Evolutionary conservation across 495 filamentous ascomycete species (phyloP), one percentile per base, ranked within the genome.

Genomic region (Talaromyces ruber): DNA sequence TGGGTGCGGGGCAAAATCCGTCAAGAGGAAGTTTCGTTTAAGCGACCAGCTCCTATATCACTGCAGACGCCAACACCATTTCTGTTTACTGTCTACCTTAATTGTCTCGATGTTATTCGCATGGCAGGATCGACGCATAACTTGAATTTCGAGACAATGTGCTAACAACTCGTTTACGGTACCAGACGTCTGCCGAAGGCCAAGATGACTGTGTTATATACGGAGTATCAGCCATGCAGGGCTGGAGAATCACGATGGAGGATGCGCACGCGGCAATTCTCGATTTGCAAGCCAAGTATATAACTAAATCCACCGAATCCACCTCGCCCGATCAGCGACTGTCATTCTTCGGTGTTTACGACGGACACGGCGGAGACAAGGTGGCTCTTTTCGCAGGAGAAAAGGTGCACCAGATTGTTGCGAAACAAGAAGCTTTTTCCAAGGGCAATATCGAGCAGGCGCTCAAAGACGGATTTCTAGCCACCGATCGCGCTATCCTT

Each of bases 201-300:
- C 88, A 88, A 77, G 93, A 97, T 89, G 92, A 96, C 65, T 87
- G 90, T 72, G 84, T 96, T 69, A 72, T 93, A 65, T 98, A 88
- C 72, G 94, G 95, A 67, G 85, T 98, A 63, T 98, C 95, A 65
- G 90, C 91, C 74, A 98, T 98, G 94, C 94, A 98, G 77, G 94
- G 94, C 80, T 98, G 94, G 94, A 89, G 94, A 76, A 97, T 98
- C 74, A 95, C 90, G 76, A 98, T 98, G 94, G 94, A 98, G 74
- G 94, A 98, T 70, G 86, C 94, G 62, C 94, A 98, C 77, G 90
- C 91, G 39, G 82, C 88, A 22, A 74, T 96, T 28, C 88, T 98
- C 68, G 90, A 98, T 74, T 84, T 98, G 63, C 84, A 95, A 68
- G 83, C 87, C 63, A 81, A 81, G 64, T 76, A 72, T 60, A 76